These are phyloP conservation scores for Ormosia semicastrata DNA, from an alignment of 306 rosid species.

Conservation along the genomic window DNA sequence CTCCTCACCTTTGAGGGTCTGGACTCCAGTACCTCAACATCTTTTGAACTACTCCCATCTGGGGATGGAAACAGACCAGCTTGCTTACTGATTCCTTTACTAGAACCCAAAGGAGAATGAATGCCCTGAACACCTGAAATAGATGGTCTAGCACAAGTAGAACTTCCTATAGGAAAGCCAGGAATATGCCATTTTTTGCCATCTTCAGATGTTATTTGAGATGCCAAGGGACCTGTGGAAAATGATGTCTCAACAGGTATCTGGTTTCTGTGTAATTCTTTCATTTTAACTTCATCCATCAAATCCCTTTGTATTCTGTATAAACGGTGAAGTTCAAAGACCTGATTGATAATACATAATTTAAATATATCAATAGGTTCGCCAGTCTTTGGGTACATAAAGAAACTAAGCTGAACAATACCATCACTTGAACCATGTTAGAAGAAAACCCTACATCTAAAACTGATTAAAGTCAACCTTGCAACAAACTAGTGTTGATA, in stretches of 20 bases:
- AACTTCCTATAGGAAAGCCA: conserved; percentile 51
- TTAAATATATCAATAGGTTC: conserved; percentile 31
- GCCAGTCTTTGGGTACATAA: conserved; percentile 21
- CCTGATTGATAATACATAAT: conserved; percentile 51
- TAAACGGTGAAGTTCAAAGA: conserved; percentile 82
- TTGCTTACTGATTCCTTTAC: conserved; percentile 48
- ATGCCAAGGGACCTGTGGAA: conserved; percentile 58
- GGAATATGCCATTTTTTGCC: conserved; percentile 55
- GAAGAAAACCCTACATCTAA: background rate
- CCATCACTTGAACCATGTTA: conserved; percentile 13
- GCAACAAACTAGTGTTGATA: conserved; percentile 18
- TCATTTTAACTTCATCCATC: conserved; percentile 76
- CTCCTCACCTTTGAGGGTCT: conserved; percentile 80
- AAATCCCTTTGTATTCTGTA: conserved; percentile 86
- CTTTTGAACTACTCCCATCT: conserved; percentile 67
- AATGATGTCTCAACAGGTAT: conserved; percentile 53
- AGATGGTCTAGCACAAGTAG: conserved; percentile 53
- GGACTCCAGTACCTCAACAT: conserved; percentile 63
- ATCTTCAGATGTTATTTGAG: conserved; percentile 64
- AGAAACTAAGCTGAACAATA: conserved; percentile 2
- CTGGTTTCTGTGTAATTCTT: conserved; percentile 52
- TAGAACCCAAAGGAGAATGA: conserved; percentile 54
- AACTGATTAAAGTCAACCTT: background rate
- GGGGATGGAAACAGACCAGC: conserved; percentile 53
- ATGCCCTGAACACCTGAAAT: conserved; percentile 55